Percentiles rank a stretch among this genome's conserved stretches.
Conservation (phyloP, 257 asterid species). For the Euphrasia confusa region DNA sequence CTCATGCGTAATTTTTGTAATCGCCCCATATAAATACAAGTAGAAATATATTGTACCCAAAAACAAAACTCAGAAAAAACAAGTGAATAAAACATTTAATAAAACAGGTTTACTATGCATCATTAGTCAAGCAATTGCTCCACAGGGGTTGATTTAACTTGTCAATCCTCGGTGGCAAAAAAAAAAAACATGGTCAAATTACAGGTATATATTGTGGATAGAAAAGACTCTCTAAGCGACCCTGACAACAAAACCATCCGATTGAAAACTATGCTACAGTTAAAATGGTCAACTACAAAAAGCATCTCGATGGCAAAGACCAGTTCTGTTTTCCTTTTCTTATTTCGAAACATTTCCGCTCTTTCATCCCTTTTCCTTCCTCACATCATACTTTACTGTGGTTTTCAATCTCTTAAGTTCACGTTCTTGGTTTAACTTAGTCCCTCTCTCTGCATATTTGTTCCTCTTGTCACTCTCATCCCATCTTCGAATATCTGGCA, state of each 20-base stretch:
- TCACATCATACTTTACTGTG: slow-evolving; percentile 27
- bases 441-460: slow-evolving; percentile 20
- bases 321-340: background rate
- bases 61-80: background rate
- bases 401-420: slow-evolving; percentile 33
- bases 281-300: slow-evolving; percentile 15
- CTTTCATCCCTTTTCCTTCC: slow-evolving; percentile 26
- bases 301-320: slow-evolving; percentile 1
- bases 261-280: slow-evolving; percentile 2
- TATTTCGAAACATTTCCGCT: slow-evolving; percentile 1
- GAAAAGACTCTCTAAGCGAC: background rate
- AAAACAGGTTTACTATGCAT: slow-evolving; percentile 3
- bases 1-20: background rate
- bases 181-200: background rate
- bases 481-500: slow-evolving; percentile 26
- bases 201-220: background rate
- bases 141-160: slow-evolving; percentile 2
- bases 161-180: background rate
- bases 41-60: background rate
- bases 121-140: slow-evolving; percentile 1
- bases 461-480: slow-evolving; percentile 24
- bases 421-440: slow-evolving; percentile 29
- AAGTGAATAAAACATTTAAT: background rate
- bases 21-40: background rate
- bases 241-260: slow-evolving; percentile 1